Evolutionary conservation across 805 yeast genomes (phyloP).

Genomic region (Pichia scutulata): DNA sequence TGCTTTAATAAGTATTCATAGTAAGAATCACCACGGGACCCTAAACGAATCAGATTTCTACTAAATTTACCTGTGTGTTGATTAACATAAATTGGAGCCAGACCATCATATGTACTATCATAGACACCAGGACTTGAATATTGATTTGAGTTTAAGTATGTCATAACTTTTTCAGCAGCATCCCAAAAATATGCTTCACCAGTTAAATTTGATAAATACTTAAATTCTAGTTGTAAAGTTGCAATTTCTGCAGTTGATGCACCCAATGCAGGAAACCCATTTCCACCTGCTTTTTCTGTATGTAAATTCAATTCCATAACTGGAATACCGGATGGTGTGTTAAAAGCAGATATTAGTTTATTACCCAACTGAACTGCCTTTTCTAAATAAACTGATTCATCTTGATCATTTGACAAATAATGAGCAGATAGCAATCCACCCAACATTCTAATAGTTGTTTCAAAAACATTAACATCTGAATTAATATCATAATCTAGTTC

Average conservation of each 20-base stretch:
- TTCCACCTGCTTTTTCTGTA: slow-evolving; percentile 47
- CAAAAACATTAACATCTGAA: slow-evolving; percentile 74
- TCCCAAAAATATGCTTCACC: slow-evolving; percentile 78
- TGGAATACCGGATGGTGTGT: slow-evolving; percentile 62
- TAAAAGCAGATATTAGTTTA: slow-evolving; percentile 62
- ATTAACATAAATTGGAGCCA: slow-evolving; percentile 72
- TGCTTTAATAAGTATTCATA: slow-evolving; percentile 86
- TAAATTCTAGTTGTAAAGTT: slow-evolving; percentile 80
- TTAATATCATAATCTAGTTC: slow-evolving; percentile 67
- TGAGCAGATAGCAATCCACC: slow-evolving; percentile 88
- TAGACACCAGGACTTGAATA: slow-evolving; percentile 27
- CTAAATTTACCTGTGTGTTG: slow-evolving; percentile 68
- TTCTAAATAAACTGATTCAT: slow-evolving; percentile 45
- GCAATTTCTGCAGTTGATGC: slow-evolving; percentile 89
- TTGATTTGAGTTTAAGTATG: slow-evolving; percentile 54
- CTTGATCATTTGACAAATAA: slow-evolving; percentile 55
- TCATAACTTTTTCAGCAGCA: slow-evolving; percentile 65
- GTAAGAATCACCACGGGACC: slow-evolving; percentile 90
- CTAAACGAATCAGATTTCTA: slow-evolving; percentile 64
- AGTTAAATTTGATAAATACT: slow-evolving; percentile 70
- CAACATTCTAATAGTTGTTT: slow-evolving; percentile 89
- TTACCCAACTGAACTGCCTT: slow-evolving; percentile 78
- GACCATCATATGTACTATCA: slow-evolving; percentile 43
- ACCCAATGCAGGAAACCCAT: slow-evolving; percentile 60
- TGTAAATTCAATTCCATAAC: slow-evolving; percentile 68